A percentile compares a stretch with the other conserved stretches of the same genome.
These are phyloP conservation scores for Septoria petroselini DNA, from an alignment of 2,329 filamentous ascomycete genomes.

Conservation along the genomic window DNA sequence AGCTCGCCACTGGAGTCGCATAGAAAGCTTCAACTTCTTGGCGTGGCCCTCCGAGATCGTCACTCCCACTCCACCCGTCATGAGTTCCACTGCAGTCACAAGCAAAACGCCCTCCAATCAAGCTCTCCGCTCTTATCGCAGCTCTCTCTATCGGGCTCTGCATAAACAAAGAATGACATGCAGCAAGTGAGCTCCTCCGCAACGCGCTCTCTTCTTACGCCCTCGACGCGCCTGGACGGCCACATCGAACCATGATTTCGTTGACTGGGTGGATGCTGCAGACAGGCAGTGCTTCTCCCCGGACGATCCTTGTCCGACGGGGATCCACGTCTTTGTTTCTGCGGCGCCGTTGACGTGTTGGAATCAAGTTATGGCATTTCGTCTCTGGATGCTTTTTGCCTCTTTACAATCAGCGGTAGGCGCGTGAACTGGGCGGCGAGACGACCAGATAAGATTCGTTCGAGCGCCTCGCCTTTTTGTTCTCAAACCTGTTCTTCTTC, in stretches of 20 bases:
- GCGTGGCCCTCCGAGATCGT: neutral
- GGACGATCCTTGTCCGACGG: neutral
- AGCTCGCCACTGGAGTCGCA: neutral
- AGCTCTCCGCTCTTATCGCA: neutral
- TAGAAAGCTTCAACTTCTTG: neutral
- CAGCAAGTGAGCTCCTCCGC: neutral
- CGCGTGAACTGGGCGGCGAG: conserved; percentile 3
- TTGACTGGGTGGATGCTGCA: conserved; percentile 5
- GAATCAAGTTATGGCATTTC: conserved; percentile 11
- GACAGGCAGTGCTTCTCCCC: neutral
- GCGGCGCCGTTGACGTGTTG: conserved; percentile 16
- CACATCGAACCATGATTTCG: conserved; percentile 3
- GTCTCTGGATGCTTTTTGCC: conserved; percentile 4
- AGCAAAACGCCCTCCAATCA: neutral
- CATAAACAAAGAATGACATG: neutral
- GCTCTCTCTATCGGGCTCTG: neutral
- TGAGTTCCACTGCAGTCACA: conserved; percentile 4
- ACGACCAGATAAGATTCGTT: conserved; percentile 6
- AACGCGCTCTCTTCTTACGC: neutral
- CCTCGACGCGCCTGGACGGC: neutral
- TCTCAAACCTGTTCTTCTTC: conserved; percentile 1
- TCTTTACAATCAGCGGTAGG: conserved; percentile 2
- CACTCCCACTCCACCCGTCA: neutral
- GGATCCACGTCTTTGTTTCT: conserved; percentile 1
- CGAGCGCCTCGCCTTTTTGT: neutral